Conservation (phyloP, 345 rosid species). For the Salix arbutifolia region DNA sequence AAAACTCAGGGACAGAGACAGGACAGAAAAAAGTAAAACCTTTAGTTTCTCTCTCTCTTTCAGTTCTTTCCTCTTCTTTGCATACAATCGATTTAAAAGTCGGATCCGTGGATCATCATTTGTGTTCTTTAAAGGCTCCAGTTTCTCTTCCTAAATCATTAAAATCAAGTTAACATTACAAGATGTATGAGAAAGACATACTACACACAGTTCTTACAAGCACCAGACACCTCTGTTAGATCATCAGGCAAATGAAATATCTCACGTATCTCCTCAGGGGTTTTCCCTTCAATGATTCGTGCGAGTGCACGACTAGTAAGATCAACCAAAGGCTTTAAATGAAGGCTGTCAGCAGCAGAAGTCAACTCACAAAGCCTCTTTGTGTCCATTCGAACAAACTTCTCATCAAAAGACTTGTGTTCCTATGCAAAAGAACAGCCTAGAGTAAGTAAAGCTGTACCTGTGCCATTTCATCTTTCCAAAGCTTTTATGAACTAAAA, state of each 20-base stretch:
- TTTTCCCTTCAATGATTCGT: constrained; percentile 75
- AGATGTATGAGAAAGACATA: constrained; percentile 1
- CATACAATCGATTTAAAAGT: constrained; percentile 71
- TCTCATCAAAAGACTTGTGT: constrained; percentile 76
- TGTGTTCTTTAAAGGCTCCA: constrained; percentile 83
- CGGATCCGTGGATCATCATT: constrained; percentile 89
- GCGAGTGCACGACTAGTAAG: constrained; percentile 88
- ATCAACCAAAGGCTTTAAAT: constrained; percentile 85
- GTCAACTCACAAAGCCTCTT: constrained; percentile 89
- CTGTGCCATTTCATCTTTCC: neutral
- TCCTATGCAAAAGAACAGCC: constrained; percentile 43
- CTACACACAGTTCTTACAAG: constrained; percentile 2
- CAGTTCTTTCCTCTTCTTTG: constrained; percentile 79
- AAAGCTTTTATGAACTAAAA: neutral
- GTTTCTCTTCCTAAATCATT: constrained; percentile 73
- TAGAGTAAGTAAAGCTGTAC: neutral
- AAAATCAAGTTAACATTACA: constrained; percentile 1
- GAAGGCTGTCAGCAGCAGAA: constrained; percentile 92
- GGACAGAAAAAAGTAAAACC: constrained; percentile 37
- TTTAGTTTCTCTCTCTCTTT: constrained; percentile 72
- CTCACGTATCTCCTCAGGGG: constrained; percentile 90
- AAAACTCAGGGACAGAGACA: neutral
- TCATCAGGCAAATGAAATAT: constrained; percentile 95
- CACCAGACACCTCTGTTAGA: constrained; percentile 74
- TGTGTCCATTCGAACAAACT: constrained; percentile 79